A percentile compares a stretch with the other conserved stretches of the same genome.
Evolutionary conservation across 2,329 filamentous ascomycete species (phyloP).

Genomic region (Aspergillus spinulosporus): DNA sequence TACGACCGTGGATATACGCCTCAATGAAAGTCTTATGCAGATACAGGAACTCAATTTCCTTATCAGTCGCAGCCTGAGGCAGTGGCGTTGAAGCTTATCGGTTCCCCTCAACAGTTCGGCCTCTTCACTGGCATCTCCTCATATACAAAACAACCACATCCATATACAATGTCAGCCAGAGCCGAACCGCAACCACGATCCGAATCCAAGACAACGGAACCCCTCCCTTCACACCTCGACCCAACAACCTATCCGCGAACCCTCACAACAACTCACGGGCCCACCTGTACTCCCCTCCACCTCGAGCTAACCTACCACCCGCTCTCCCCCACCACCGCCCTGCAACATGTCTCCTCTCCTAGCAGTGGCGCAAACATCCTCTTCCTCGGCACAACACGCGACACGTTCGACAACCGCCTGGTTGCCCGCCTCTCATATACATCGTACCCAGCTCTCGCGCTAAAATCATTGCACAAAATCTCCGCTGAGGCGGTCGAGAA

Average conservation of each 20-base stretch:
- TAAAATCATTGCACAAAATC: slow-evolving; percentile 43
- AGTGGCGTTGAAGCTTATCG: neutral
- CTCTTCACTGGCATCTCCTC: neutral
- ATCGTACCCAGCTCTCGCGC: slow-evolving; percentile 43
- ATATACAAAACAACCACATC: neutral
- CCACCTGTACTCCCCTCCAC: slow-evolving; percentile 36
- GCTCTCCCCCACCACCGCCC: slow-evolving; percentile 24
- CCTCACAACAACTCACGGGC: slow-evolving; percentile 25
- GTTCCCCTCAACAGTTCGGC: neutral
- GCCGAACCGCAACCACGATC: neutral
- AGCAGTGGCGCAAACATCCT: slow-evolving; percentile 48
- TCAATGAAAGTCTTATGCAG: slow-evolving; percentile 3
- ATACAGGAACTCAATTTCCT: neutral
- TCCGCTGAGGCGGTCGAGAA: slow-evolving; percentile 50
- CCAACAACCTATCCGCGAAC: slow-evolving; percentile 44
- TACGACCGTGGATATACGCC: slow-evolving; percentile 15
- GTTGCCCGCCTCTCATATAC: slow-evolving; percentile 49
- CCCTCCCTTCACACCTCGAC: slow-evolving; percentile 36
- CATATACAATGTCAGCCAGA: slow-evolving; percentile 1
- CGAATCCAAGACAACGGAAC: neutral
- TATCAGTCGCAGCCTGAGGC: slow-evolving; percentile 7
- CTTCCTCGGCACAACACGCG: slow-evolving; percentile 49
- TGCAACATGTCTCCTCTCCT: slow-evolving; percentile 44
- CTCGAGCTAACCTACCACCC: slow-evolving; percentile 43
- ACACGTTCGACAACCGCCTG: slow-evolving; percentile 44